Evolutionary conservation across 805 yeast genomes (phyloP).

Genomic region (Candida germanica): DNA sequence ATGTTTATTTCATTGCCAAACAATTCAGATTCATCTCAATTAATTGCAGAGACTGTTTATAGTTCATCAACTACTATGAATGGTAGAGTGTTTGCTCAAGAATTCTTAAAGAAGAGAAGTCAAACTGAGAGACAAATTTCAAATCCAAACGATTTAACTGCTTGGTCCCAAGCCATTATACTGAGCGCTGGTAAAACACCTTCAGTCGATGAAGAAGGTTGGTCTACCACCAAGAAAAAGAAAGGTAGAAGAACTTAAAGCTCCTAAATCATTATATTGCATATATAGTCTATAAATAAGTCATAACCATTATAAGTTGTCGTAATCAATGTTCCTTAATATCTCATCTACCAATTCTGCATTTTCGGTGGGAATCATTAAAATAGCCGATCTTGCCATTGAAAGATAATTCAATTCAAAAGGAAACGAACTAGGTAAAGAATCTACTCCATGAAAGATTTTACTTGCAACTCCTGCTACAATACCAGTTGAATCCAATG

Average conservation of each 20-base stretch:
- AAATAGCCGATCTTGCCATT: constrained; percentile 57
- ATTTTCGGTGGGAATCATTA: constrained; percentile 55
- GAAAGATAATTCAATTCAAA: constrained; percentile 58
- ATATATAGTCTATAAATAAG: background rate
- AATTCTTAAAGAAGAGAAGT: constrained; percentile 75
- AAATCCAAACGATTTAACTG: constrained; percentile 37
- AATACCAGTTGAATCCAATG: constrained; percentile 61
- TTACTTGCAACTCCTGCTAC: constrained; percentile 62
- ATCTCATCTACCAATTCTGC: constrained; percentile 29
- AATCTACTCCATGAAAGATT: constrained; percentile 32
- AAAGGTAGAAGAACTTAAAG: constrained; percentile 28
- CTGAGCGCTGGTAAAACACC: constrained; percentile 37
- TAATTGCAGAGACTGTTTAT: constrained; percentile 89
- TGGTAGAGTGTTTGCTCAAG: constrained; percentile 90
- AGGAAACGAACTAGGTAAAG: constrained; percentile 16
- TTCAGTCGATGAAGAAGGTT: constrained; percentile 44
- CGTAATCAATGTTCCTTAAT: constrained; percentile 9
- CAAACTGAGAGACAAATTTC: constrained; percentile 57
- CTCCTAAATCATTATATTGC: background rate
- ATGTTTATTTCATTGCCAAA: constrained; percentile 77
- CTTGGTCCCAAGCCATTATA: constrained; percentile 73
- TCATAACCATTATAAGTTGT: constrained; percentile 2
- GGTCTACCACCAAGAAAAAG: constrained; percentile 43
- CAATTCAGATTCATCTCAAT: constrained; percentile 69
- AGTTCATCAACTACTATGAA: constrained; percentile 87